Base-by-base conservation (phyloP, 2,329 filamentous ascomycete species). In the Coleophoma cylindrospora region DNA sequence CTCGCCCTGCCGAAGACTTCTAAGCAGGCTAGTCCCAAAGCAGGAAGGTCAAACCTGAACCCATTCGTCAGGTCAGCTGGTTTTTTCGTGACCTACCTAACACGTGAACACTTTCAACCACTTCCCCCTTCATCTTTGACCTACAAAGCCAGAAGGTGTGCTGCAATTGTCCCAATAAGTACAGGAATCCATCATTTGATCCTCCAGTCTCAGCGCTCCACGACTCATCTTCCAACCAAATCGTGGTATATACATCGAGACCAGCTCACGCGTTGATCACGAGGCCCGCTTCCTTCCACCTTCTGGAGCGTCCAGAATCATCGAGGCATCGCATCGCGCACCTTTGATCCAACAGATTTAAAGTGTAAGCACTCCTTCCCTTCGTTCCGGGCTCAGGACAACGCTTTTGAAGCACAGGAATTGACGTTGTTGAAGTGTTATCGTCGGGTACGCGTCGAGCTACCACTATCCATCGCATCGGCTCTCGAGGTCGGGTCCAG, bases 381-480 rank as follows among this genome's bases (percentile, higher is more conserved):
- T 27, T 27, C 27, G 9, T 27, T 27, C 27, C 27, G 27, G 27
- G 2, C 4, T 27, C 27, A 27, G 27, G 6, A 10, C 27, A 27
- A 27, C 27, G 27, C 27, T 27, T 27, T 27, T 27, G 27, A 27
- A 27, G 27, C 36, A 17, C 36, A 38, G 15, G 15, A 38, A n/a
- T 17, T 14, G 14, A 38, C 36, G 36, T 8, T 38, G 36, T 38
- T 38, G 36, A 38, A 14, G 36, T 14, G 13, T 7, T 53, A 47
- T 53, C 43, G 45, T 47, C 40, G 38, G n/a, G 27, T 40, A 49
- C 55, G 56, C 55, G 53, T 57, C 56, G 51, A 53, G 56, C 51
- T 33, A 40, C 21, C 44, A 34, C 43, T 41, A 17, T 38, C 36
- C 6, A 38, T 38, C 36, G 36, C 36, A 38, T 47, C 46, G 38